Base-by-base conservation (phyloP, 129 eudicot species). In the Heracleum sosnowskyi region DNA sequence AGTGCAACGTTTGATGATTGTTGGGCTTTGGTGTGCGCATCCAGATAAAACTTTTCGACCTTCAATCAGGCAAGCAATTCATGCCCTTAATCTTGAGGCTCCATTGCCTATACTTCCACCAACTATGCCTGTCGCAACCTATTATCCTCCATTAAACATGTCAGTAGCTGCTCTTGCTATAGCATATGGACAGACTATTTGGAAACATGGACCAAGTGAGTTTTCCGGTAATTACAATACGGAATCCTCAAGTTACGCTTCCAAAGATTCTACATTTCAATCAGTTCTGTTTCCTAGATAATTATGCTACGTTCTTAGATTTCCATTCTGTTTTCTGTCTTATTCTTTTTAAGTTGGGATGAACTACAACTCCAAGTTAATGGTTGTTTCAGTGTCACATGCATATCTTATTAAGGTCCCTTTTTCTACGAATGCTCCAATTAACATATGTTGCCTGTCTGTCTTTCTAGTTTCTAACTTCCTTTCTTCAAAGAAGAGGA, bases 21-120 rank as follows among this genome's bases (percentile, higher is more conserved):
- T 84, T 0, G 84, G 39, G 39, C 39, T 36, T 36, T 36, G 39
- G 39, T 36, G 39, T 36, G 39, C 39, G 39, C 39, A 36, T 15
- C 86, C 86, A 7, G 83, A 83, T 41, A 29, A 42, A 16, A 41
- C 18, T 47, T 60, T 66, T 11, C 63, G 86, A 35, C 86, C 86
- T 13, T 74, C 80, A 46, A 79, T 83, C 0, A 79, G 74, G 73
- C 80, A 83, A 53, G 86, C 80, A 34, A 68, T 83, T 42, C 80
- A 26, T 20, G 83, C 75, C 26, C 75, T 83, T 18, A 75, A 51
- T 51, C 60, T 75, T 68, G 80, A 83, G 57, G 83, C 83, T 44
- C 73, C 75, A 37, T 51, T 79, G 55, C 86, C 86, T 20, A 7
- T 0, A 18, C 79, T 83, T 26, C 76, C 86, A 40, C 4, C 12